Percentiles rank a stretch among this genome's conserved stretches.
These are phyloP conservation scores for Podila clonocystis DNA, from an alignment of 192 early-diverging fungal genomes.

Conservation along the genomic window DNA sequence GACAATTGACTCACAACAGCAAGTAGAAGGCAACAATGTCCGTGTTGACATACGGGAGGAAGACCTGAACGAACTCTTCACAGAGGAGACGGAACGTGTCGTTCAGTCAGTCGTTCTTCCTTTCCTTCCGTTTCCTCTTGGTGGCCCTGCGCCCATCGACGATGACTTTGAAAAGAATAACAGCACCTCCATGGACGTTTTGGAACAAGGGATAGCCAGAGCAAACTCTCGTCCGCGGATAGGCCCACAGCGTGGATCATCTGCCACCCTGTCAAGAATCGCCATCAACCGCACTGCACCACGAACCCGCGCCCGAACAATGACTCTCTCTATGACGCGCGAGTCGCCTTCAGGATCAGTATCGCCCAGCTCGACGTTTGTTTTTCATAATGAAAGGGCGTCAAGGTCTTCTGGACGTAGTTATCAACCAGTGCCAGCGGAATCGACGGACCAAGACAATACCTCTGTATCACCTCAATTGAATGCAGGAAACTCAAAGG, in stretches of 20 bases:
- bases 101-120: slow-evolving; percentile 38
- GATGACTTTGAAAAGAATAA: background rate
- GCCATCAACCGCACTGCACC: slow-evolving; percentile 14
- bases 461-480: too few relatives aligned
- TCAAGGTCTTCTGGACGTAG: too few relatives aligned
- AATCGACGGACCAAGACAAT: too few relatives aligned
- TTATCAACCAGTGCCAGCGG: too few relatives aligned
- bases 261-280: slow-evolving; percentile 3
- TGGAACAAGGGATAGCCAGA: background rate
- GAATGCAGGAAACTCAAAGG: background rate
- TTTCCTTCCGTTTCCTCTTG: slow-evolving; percentile 33
- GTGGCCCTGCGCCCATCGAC: background rate
- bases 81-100: slow-evolving; percentile 36
- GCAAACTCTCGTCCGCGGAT: background rate
- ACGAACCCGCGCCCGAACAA: slow-evolving; percentile 27
- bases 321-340: slow-evolving; percentile 4
- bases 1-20: background rate
- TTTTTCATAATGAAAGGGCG: too few relatives aligned
- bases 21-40: background rate
- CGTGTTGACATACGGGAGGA: slow-evolving; percentile 29
- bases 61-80: slow-evolving; percentile 16
- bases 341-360: too few relatives aligned
- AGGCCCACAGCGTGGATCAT: slow-evolving; percentile 5
- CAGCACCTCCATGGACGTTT: background rate
- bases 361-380: too few relatives aligned